Conservation (phyloP, 129 eudicot species). For the Cynara cardunculus region DNA sequence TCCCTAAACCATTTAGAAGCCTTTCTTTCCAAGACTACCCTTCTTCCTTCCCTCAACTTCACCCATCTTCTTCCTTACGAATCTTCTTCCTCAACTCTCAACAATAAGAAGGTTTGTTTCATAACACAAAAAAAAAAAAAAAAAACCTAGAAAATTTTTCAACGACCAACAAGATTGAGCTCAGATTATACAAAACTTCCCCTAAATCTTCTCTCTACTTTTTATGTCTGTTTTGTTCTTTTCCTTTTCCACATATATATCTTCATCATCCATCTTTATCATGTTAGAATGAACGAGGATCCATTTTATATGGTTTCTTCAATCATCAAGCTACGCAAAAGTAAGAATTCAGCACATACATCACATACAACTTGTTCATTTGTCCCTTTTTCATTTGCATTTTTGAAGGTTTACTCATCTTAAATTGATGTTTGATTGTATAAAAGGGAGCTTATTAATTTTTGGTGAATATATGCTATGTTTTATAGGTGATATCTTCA, state of each 20-base stretch:
- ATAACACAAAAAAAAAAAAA: neutral
- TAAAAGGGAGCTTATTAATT: neutral
- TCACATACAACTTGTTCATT: neutral
- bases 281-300: constrained; percentile 32
- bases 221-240: neutral
- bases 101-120: constrained; percentile 12
- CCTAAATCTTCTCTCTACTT: constrained; percentile 12
- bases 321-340: constrained; percentile 54
- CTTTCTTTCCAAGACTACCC: too few species aligned
- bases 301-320: constrained; percentile 48
- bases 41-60: too few species aligned
- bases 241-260: neutral
- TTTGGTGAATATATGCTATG: neutral
- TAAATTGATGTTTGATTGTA: constrained; percentile 6
- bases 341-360: constrained; percentile 32
- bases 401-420: constrained; percentile 15
- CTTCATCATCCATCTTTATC: neutral
- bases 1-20: too few species aligned
- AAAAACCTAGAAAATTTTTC: neutral
- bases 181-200: constrained; percentile 7
- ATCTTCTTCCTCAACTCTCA: too few species aligned
- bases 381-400: neutral
- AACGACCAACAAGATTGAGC: constrained; percentile 2
- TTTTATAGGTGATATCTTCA: neutral
- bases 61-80: too few species aligned